Base-by-base conservation (phyloP, 2,329 filamentous ascomycete genomes). In the Emydomyces testavorans region DNA sequence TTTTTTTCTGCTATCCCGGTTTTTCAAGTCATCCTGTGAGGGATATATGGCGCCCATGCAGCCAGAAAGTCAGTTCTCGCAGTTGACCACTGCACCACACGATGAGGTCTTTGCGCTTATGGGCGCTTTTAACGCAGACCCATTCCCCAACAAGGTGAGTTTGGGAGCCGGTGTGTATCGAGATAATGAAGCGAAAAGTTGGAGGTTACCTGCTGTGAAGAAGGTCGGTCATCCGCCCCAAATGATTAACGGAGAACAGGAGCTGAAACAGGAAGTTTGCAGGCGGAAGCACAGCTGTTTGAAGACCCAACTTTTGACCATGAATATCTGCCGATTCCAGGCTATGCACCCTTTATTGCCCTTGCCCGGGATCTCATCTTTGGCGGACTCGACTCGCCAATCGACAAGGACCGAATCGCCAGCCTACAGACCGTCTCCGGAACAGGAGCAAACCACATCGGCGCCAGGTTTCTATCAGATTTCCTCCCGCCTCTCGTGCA, bases 291-390 rank as follows among this genome's bases (percentile, higher is more conserved):
- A 58, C 78, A 87, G 59, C 77, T 94, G 55, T 81, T 79, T 63
- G 82, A 83, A 65, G 85, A 95, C 69, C 86, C 88, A 62, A 77
- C 85, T 46, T 77, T 92, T 60, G 90, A 95, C 71, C 92, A 96
- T 74, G 92, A 98, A 74, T 98, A 96, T 72, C 85, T 90, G 49
- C 88, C 90, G 49, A 96, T 96, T 65, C 83, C 87, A 55, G 92
- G 92, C 61, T 77, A 94, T 53, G 70, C 80, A 46, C 74, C 80
- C 52, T 94, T 96, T 72, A 90, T 87, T 49, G 76, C 78, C 60
- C 87, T 90, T 62, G 89, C 90, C 20, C 84, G 86, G 61, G 86
- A 92, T 71, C 76, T 96, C 56, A 83, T 94, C 57, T 79, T 96
- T 41, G 85, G 87, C 82, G 55, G 74, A 70, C 59, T 55, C 59